Percentiles rank a stretch among this genome's conserved stretches.
phyloP scores from a whole-genome alignment of 768 basidiomycete species.

The Lactarius evosmus region DNA sequence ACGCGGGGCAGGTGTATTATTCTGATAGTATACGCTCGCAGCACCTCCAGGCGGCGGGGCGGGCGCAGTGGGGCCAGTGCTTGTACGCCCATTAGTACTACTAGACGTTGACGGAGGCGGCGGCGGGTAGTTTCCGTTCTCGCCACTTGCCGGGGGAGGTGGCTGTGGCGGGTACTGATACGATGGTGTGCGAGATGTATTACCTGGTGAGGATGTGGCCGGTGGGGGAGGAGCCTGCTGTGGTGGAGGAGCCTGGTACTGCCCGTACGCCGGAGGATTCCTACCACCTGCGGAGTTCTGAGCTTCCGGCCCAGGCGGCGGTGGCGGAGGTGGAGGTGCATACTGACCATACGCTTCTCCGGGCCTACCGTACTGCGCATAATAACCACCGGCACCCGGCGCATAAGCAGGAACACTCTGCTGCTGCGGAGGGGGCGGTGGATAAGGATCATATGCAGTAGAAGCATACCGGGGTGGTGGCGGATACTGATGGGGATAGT shows the following conservation, averaged over 20 bases:
- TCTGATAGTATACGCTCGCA: slow-evolving; percentile 23
- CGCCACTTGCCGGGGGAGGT: slow-evolving; percentile 9
- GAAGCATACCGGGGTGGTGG: slow-evolving; percentile 24
- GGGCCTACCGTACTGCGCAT: slow-evolving; percentile 18
- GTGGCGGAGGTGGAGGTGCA: slow-evolving; percentile 17
- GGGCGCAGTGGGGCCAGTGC: slow-evolving; percentile 16
- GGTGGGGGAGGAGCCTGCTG: slow-evolving; percentile 23
- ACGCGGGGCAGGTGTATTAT: slow-evolving; percentile 14
- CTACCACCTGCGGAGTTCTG: slow-evolving; percentile 8
- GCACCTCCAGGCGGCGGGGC: slow-evolving; percentile 20
- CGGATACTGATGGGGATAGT: slow-evolving; percentile 21
- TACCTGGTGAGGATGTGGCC: slow-evolving; percentile 19
- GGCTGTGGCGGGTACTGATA: slow-evolving; percentile 18
- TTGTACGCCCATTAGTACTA: slow-evolving; percentile 17
- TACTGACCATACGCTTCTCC: slow-evolving; percentile 19
- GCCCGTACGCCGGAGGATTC: slow-evolving; percentile 22
- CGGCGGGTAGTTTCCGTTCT: slow-evolving; percentile 12
- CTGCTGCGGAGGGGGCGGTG: slow-evolving; percentile 25
- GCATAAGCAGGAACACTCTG: slow-evolving; percentile 16
- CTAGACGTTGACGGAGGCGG: slow-evolving; percentile 7
- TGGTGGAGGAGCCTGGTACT: slow-evolving; percentile 20
- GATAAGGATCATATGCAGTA: slow-evolving; percentile 18
- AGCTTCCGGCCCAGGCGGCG: slow-evolving; percentile 17
- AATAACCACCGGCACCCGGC: slow-evolving; percentile 14
- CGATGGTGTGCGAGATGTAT: slow-evolving; percentile 19